Conservation (phyloP, 164 flowering plant species). For the Vitis cinerea region DNA sequence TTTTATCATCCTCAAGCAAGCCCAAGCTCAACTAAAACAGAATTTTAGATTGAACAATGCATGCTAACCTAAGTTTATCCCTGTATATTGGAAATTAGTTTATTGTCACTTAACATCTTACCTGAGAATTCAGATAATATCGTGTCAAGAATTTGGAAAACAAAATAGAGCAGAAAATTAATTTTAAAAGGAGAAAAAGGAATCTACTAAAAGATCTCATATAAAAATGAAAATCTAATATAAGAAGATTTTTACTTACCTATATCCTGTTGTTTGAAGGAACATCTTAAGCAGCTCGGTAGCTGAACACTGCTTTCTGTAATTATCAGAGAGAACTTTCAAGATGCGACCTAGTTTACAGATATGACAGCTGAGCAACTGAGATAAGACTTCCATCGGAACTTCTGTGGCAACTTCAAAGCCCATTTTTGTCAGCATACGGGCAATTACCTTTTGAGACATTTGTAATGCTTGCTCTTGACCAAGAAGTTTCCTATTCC, state of each 20-base stretch:
- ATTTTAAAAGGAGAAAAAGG: background rate
- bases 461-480: slow-evolving; percentile 74
- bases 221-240: background rate
- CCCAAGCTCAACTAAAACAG: background rate
- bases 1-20: background rate
- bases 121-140: background rate
- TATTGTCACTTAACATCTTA: background rate
- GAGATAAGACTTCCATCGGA: slow-evolving; percentile 73
- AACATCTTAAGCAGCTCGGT: slow-evolving; percentile 87
- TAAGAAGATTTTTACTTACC: slow-evolving; percentile 41
- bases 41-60: background rate
- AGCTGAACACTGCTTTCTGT: slow-evolving; percentile 91
- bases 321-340: slow-evolving; percentile 84
- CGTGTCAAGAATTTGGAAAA: background rate
- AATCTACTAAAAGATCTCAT: background rate
- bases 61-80: background rate
- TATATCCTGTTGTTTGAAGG: slow-evolving; percentile 61
- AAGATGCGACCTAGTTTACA: slow-evolving; percentile 70
- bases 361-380: slow-evolving; percentile 72
- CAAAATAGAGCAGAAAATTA: background rate
- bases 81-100: background rate
- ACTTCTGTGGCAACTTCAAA: slow-evolving; percentile 76
- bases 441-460: slow-evolving; percentile 69
- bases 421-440: slow-evolving; percentile 54
- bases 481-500: slow-evolving; percentile 45